Evolutionary conservation across 2,329 filamentous ascomycete genomes (phyloP), one percentile per base, ranked within the genome.

Genomic region (Pochonia chlamydosporia): DNA sequence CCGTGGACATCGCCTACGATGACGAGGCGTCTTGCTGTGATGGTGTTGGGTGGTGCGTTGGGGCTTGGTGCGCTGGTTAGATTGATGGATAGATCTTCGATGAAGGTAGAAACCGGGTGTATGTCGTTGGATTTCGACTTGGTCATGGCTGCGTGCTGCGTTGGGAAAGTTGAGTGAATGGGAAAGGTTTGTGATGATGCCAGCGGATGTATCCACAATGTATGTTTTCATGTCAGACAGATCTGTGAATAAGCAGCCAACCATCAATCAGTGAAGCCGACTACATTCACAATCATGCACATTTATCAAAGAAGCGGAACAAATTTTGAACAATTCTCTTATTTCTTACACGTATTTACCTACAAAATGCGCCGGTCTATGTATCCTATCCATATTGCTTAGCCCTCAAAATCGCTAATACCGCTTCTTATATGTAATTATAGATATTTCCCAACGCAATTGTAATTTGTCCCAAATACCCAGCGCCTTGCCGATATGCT

Each of bases 1-100:
- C 91, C 91, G 66, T 96, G 91, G 2, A 96, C 87, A 67, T 96
- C 91, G 40, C 91, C 91, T 24, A 96, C 74, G 47, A 96, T 75
- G n/a, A 96, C 24, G n/a, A 43, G 41, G 16, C 41, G 41, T 14
- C 41, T 16, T 10, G 41, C 41, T 20, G 41, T 13, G 26, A 43
- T 14, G 41, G 41, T 23, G 5, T n/a, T n/a, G 4, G 41, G 9
- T 7, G 20, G 7, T 31, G 26, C n/a, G 33, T 3, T 20, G 33
- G 14, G 16, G n/a, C n/a, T 4, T 10, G n/a, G n/a, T 16, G 33
- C 20, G 33, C 13, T 20, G n/a, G 14, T 20, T 3, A 36, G 16
- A 8, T n/a, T 36, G 6, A 36, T 16, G 6, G 33, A 18, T 9
- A 36, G 14, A 11, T 36, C 33, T 2, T 36, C 13, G 16, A 36